Evolutionary conservation across 352 stramenopile species (phyloP).

Genomic region (Pythium dissimile): DNA sequence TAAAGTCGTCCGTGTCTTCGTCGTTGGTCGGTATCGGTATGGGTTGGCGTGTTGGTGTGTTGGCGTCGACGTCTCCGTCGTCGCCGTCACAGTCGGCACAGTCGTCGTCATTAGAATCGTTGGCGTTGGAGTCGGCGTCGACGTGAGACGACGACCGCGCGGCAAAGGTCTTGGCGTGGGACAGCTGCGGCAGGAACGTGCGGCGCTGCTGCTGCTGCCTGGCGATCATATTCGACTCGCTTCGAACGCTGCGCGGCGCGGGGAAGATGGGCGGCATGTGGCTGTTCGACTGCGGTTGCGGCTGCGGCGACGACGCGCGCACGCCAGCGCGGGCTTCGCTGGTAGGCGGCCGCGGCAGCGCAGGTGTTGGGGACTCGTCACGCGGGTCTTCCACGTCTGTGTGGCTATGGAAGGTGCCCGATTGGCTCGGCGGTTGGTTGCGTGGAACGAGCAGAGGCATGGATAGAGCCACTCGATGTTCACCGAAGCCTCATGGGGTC

Average conservation of each 20-base stretch:
- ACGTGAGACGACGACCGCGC: too few relatives aligned
- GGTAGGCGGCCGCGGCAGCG: conserved; percentile 19
- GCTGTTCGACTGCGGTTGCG: background rate
- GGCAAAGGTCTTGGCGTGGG: conserved; percentile 16
- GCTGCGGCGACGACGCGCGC: background rate
- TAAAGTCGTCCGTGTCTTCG: conserved; percentile 56
- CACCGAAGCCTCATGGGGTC: too few relatives aligned
- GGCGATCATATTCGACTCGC: background rate
- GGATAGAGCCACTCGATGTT: too few relatives aligned
- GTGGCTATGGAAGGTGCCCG: too few relatives aligned
- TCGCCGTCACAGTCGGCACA: conserved; percentile 9
- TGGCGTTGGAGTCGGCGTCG: too few relatives aligned
- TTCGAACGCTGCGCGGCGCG: conserved; percentile 4
- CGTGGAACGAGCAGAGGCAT: too few relatives aligned
- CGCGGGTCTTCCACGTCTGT: conserved; percentile 17
- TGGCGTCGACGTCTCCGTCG: too few relatives aligned
- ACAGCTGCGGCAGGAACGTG: conserved; percentile 23
- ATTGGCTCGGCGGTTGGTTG: too few relatives aligned
- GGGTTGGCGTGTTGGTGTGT: background rate
- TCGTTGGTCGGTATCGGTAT: too few relatives aligned
- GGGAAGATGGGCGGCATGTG: conserved; percentile 20
- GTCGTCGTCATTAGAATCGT: conserved; percentile 13
- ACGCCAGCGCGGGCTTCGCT: conserved; percentile 29
- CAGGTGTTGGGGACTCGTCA: background rate
- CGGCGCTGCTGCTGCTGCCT: conserved; percentile 8